Evolutionary conservation across 2,329 filamentous ascomycete genomes (phyloP).

Genomic region (Zopfia rhizophila): DNA sequence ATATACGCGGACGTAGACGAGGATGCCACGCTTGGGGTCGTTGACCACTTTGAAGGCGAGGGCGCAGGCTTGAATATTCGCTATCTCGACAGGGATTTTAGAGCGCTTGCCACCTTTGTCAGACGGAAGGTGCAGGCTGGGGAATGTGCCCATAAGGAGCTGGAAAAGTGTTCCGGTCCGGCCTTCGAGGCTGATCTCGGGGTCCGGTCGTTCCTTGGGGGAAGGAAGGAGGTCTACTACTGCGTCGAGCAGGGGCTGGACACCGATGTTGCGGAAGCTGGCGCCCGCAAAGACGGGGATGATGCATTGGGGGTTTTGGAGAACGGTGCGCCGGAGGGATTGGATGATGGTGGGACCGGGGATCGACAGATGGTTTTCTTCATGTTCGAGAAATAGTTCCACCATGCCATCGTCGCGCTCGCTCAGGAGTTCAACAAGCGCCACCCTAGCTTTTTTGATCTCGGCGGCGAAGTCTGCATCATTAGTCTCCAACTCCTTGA

Average conservation of each 20-base stretch:
- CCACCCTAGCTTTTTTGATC: conserved; percentile 77
- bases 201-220: conserved; percentile 81
- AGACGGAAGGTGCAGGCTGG: conserved; percentile 20
- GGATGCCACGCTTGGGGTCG: conserved; percentile 83
- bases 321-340: conserved; percentile 78
- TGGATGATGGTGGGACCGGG: conserved; percentile 73
- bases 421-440: conserved; percentile 83
- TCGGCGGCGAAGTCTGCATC: conserved; percentile 69
- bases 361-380: conserved; percentile 77
- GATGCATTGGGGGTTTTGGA: conserved; percentile 73
- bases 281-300: conserved; percentile 91
- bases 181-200: conserved; percentile 75
- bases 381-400: conserved; percentile 81
- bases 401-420: conserved; percentile 90
- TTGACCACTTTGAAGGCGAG: conserved; percentile 93
- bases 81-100: conserved; percentile 50
- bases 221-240: conserved; percentile 88
- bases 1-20: conserved; percentile 94
- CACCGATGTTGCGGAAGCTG: conserved; percentile 92
- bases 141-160: conserved; percentile 52
- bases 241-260: conserved; percentile 89
- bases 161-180: conserved; percentile 64
- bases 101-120: conserved; percentile 22
- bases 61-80: conserved; percentile 75
- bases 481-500: conserved; percentile 63